Percentiles rank a stretch among this genome's conserved stretches.
These are phyloP conservation scores for Colletotrichum destructivum DNA, from an alignment of 2,329 filamentous ascomycete genomes.

Conservation along the genomic window DNA sequence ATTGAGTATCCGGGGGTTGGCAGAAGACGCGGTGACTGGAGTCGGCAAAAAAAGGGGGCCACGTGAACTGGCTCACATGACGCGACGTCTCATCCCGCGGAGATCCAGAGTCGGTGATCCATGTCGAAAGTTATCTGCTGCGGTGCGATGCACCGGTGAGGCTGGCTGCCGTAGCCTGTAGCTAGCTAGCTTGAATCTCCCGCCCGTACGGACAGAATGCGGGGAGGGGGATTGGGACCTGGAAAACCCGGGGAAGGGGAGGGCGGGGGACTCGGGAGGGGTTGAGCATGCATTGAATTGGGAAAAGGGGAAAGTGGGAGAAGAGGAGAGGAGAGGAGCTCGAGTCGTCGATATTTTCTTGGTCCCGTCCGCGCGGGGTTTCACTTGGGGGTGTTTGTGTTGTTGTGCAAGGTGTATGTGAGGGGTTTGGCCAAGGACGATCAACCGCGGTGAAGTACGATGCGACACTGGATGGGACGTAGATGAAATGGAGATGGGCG, in stretches of 20 bases:
- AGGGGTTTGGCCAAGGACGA: not conserved
- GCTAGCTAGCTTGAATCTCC: not conserved
- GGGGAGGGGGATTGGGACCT: not conserved
- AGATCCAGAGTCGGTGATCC: conserved; percentile 13
- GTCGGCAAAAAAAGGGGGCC: not conserved
- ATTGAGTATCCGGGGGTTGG: not conserved
- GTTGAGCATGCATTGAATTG: not conserved
- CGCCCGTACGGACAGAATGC: not conserved
- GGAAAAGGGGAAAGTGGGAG: conserved; percentile 3
- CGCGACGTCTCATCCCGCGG: conserved; percentile 20
- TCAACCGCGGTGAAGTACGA: not conserved
- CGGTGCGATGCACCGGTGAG: not conserved
- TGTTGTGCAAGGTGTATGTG: not conserved
- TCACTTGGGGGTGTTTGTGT: not conserved
- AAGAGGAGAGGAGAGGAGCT: no score
- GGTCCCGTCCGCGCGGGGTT: conserved; percentile 10
- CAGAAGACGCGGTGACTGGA: not conserved
- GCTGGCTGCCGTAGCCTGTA: not conserved
- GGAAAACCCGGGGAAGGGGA: not conserved
- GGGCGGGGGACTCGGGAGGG: no score
- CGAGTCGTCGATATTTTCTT: not conserved
- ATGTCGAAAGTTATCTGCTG: conserved; percentile 8
- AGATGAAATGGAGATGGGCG: not conserved
- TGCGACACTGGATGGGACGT: not conserved
- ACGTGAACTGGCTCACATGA: conserved; percentile 12